Percentiles rank a stretch among this genome's conserved stretches.
These are phyloP conservation scores for Melampsora medusae DNA, from an alignment of 1,284 basidiomycete genomes.

Conservation along the genomic window DNA sequence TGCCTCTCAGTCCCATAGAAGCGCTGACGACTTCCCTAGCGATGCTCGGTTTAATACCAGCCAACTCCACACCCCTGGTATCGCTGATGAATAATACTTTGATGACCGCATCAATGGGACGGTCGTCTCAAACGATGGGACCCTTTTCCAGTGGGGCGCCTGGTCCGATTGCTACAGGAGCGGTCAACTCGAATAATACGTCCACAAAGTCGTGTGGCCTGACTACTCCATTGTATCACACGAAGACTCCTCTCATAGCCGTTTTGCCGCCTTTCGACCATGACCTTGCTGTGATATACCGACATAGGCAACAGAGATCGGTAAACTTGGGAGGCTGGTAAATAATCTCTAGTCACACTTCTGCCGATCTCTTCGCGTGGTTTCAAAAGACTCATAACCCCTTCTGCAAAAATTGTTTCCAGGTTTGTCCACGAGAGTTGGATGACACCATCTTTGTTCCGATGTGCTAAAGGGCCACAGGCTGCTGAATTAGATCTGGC, in stretches of 20 bases:
- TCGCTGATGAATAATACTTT: background rate
- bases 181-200: no score
- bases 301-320: constrained; percentile 66
- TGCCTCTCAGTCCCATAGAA: no score
- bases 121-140: background rate
- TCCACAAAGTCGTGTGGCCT: background rate
- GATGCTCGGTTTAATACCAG: background rate
- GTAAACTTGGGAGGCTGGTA: constrained; percentile 70
- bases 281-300: constrained; percentile 59
- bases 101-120: background rate
- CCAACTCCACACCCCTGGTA: background rate
- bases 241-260: background rate
- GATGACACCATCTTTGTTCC: constrained; percentile 71
- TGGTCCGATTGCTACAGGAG: no score
- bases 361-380: background rate
- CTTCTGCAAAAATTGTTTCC: background rate
- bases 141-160: background rate
- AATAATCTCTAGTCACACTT: constrained; percentile 36
- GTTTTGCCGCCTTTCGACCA: constrained; percentile 61
- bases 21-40: background rate
- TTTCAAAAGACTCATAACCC: constrained; percentile 7
- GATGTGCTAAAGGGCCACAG: constrained; percentile 63
- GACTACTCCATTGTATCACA: background rate
- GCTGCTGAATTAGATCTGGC: constrained; percentile 59
- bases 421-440: constrained; percentile 76